Conservation (phyloP, 768 basidiomycete species). For the Cubamyces sp. region DNA sequence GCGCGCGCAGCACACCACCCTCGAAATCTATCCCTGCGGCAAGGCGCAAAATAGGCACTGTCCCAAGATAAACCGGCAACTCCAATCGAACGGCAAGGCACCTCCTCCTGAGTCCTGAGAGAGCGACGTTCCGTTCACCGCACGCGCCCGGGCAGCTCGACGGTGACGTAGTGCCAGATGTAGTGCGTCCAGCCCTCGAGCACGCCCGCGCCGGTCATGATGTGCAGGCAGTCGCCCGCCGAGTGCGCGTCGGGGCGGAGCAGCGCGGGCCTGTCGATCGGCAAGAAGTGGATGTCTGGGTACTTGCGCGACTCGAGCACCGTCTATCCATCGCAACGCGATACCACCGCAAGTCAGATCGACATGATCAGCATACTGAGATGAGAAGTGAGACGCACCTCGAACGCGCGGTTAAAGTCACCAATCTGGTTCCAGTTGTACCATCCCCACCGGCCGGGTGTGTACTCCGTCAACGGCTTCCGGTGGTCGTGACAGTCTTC, state of each 20-base stretch:
- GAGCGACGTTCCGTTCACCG: conserved; percentile 7
- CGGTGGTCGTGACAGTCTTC: conserved; percentile 60
- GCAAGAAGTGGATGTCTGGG: conserved; percentile 59
- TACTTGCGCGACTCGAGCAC: conserved; percentile 46
- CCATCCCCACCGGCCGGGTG: conserved; percentile 50
- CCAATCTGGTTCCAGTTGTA: conserved; percentile 70
- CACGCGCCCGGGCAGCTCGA: conserved; percentile 37
- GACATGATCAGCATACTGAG: too few species aligned
- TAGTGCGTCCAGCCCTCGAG: conserved; percentile 57
- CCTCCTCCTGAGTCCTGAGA: too few species aligned
- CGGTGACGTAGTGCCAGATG: conserved; percentile 51
- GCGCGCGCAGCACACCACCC: too few species aligned
- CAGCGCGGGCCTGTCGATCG: conserved; percentile 63
- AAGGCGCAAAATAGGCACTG: too few species aligned
- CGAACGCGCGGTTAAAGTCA: conserved; percentile 59
- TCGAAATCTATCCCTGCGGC: too few species aligned
- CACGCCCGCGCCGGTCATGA: conserved; percentile 50
- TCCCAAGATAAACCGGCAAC: too few species aligned
- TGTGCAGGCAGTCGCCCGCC: conserved; percentile 50
- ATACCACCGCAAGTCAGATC: not conserved
- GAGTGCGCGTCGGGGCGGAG: conserved; percentile 66
- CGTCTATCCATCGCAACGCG: too few species aligned
- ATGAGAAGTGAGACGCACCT: conserved; percentile 43
- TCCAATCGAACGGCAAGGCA: too few species aligned
- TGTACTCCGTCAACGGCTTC: conserved; percentile 50